Evolutionary conservation across 1,139 yeast species (phyloP), one percentile per base, ranked within the genome.

Genomic region (Geotrichum histeridarum): DNA sequence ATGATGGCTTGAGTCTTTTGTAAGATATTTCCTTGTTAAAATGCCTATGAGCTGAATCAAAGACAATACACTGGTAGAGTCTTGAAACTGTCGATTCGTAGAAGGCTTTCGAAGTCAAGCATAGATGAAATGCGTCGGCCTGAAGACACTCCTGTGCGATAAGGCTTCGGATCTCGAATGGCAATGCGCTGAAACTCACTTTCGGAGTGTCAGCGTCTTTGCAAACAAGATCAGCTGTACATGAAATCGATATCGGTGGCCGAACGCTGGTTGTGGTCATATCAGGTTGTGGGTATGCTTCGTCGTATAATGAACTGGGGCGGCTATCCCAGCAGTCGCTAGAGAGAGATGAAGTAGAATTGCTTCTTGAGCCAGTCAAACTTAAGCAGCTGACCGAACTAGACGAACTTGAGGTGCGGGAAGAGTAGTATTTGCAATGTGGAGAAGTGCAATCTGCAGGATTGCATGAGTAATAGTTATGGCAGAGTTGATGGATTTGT

Each of bases 111-210:
- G 57, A 59, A 7, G 59, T 54, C 38, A 63, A 41, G 42, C 61
- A 58, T 5, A 63, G 55, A 37, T 60, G 65, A 53, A 63, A 63
- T 9, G 65, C 65, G 45, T 63, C 66, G 27, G 63, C 59, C 47
- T 63, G 65, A 8, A 50, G 51, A 43, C 64, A 63, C 17, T 61
- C 50, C 43, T 59, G 59, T 1, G 64, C 63, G 36, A 63, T 60
- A 12, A 54, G 50, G 38, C 51, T 55, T 22, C 64, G 51, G 7
- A 63, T 50, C 42, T 63, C 66, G 41, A 56, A 77, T 70, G 82
- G 77, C 73, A 70, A 75, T 72, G 47, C 14, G 14, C 31, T 14
- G 27, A 36, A 27, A 8, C 15, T 31, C 38, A 32, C 22, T 8
- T 18, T n/a, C 9, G 39, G 8, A 33, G 39, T 6, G 8, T 12